These are phyloP conservation scores for Vaccinium myrtillus DNA, from an alignment of 148 eudicot species.

Conservation along the genomic window DNA sequence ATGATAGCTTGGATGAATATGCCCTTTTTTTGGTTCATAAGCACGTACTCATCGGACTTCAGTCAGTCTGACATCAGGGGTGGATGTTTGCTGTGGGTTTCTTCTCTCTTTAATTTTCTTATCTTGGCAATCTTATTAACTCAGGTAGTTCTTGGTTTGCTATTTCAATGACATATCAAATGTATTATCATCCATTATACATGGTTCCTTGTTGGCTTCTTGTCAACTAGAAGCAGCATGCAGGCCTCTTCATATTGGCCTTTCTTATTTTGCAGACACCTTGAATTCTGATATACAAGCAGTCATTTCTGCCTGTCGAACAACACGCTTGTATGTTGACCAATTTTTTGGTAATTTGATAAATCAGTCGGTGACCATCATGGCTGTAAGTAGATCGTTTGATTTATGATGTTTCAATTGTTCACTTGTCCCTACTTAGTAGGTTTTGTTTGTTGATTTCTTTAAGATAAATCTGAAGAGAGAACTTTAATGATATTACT, in stretches of 20 bases:
- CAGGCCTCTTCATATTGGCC: neutral
- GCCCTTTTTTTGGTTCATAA: neutral
- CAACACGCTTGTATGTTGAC: slow-evolving; percentile 70
- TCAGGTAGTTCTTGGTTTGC: neutral
- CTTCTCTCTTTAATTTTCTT: neutral
- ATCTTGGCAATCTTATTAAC: neutral
- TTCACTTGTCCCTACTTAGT: neutral
- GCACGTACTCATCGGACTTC: neutral
- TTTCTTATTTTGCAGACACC: slow-evolving; percentile 49
- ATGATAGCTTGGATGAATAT: neutral
- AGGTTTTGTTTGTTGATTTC: neutral
- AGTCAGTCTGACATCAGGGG: neutral
- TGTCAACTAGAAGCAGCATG: neutral
- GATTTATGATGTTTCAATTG: neutral
- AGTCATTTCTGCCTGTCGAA: slow-evolving; percentile 64
- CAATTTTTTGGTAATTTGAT: slow-evolving; percentile 47
- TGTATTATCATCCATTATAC: neutral
- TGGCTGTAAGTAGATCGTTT: slow-evolving; percentile 54
- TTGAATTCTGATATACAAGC: slow-evolving; percentile 69
- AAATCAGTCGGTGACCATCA: slow-evolving; percentile 61
- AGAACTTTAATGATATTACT: neutral
- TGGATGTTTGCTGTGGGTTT: neutral
- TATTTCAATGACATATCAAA: neutral
- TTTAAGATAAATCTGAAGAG: neutral
- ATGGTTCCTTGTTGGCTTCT: neutral